Evolutionary conservation across 306 rosid genomes (phyloP).

Genomic region (Lathyrus tuberosus): DNA sequence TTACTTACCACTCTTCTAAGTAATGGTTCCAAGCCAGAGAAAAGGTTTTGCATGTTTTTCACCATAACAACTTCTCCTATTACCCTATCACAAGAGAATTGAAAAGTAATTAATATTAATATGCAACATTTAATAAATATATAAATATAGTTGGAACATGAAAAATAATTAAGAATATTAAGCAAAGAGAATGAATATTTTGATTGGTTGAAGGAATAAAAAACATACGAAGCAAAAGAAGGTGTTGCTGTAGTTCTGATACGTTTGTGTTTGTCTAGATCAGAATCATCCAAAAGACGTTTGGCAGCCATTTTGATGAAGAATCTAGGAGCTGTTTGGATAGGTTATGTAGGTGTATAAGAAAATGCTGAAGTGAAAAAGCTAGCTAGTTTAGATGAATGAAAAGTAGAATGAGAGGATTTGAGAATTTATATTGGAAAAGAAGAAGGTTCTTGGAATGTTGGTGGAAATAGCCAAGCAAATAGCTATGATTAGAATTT

Average conservation of each 20-base stretch:
- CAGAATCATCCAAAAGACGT: conserved; percentile 51
- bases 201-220: background rate
- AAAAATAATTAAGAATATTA: background rate
- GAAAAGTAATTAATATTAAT: background rate
- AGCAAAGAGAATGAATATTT: background rate
- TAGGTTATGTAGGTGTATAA: background rate
- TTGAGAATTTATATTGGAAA: background rate
- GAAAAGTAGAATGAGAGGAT: background rate
- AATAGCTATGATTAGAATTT: conserved; percentile 4
- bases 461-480: conserved; percentile 59
- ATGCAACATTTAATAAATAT: background rate
- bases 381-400: background rate
- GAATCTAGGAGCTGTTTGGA: background rate
- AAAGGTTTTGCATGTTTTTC: conserved; percentile 67
- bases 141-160: background rate
- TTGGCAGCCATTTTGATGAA: conserved; percentile 61
- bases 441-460: conserved; percentile 67
- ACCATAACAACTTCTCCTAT: conserved; percentile 84
- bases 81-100: conserved; percentile 51
- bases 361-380: conserved; percentile 11
- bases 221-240: conserved; percentile 81
- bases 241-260: conserved; percentile 47
- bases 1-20: conserved; percentile 64
- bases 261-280: conserved; percentile 51
- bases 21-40: conserved; percentile 78